Conservation (phyloP, 73 alveolate genomes). For the Uronychia setigera region DNA sequence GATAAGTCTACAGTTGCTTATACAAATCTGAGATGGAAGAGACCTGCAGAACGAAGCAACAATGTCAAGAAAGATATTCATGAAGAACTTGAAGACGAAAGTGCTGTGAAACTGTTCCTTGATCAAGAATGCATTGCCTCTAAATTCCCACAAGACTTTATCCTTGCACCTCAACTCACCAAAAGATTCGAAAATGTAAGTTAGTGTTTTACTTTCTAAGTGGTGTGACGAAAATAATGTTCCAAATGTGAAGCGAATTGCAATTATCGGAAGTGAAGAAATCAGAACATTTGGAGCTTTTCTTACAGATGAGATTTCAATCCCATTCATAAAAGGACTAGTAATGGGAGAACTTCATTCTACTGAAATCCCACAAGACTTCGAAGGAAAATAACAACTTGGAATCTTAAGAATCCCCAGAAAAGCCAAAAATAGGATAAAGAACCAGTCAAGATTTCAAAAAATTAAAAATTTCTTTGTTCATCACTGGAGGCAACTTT, state of each 20-base stretch:
- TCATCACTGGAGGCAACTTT: not conserved
- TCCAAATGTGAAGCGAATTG: not conserved
- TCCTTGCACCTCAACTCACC: not conserved
- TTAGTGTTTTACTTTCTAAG: not conserved
- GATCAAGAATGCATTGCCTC: not conserved
- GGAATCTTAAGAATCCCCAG: conserved; percentile 32
- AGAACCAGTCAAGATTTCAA: not conserved
- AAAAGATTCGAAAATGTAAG: not conserved
- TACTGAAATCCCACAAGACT: not conserved
- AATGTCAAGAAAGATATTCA: not conserved
- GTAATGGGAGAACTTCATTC: no score
- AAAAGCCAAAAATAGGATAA: not conserved
- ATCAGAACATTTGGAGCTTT: not conserved
- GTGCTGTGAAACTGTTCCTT: not conserved
- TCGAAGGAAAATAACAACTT: not conserved
- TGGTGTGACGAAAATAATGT: not conserved
- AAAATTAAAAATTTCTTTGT: not conserved
- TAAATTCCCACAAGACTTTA: not conserved
- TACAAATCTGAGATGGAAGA: not conserved
- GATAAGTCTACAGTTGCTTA: not conserved
- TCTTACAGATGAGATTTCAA: not conserved
- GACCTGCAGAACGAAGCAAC: not conserved
- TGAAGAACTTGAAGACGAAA: not conserved
- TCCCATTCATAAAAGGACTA: not conserved
- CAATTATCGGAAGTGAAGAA: not conserved